Evolutionary conservation across 2,329 filamentous ascomycete genomes (phyloP).

Genomic region (Penicillium sp.): DNA sequence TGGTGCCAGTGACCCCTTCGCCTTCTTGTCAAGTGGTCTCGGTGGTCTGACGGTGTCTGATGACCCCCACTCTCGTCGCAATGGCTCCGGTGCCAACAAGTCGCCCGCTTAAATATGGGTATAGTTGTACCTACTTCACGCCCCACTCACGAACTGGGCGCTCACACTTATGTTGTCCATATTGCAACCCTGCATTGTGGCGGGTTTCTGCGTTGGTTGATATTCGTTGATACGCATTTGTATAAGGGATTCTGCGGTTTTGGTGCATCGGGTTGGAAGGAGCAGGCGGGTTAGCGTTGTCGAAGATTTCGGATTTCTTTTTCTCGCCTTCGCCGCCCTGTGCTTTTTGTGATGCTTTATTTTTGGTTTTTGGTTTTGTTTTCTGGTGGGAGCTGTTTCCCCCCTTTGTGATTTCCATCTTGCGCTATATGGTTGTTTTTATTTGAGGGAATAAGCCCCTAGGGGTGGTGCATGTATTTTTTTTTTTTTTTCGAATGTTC

Average conservation of each 20-base stretch:
- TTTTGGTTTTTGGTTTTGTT: slow-evolving; percentile 18
- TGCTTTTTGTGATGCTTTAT: slow-evolving; percentile 20
- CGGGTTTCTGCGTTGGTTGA: slow-evolving; percentile 40
- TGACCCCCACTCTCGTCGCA: slow-evolving; percentile 46
- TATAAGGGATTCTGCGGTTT: slow-evolving; percentile 45
- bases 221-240: slow-evolving; percentile 43
- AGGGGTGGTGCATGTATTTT: slow-evolving; percentile 17
- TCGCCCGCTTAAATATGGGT: slow-evolving; percentile 40
- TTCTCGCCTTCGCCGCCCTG: slow-evolving; percentile 27
- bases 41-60: slow-evolving; percentile 57
- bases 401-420: slow-evolving; percentile 19
- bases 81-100: slow-evolving; percentile 47
- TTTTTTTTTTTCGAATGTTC: slow-evolving; percentile 2
- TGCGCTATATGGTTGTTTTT: slow-evolving; percentile 15
- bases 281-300: slow-evolving; percentile 44
- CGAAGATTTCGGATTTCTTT: slow-evolving; percentile 36
- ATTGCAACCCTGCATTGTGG: slow-evolving; percentile 37
- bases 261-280: slow-evolving; percentile 46
- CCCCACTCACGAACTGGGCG: slow-evolving; percentile 17
- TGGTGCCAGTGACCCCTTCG: slow-evolving; percentile 60
- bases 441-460: not conserved
- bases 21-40: slow-evolving; percentile 61
- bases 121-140: slow-evolving; percentile 18
- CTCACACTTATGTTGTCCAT: slow-evolving; percentile 36
- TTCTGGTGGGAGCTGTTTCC: slow-evolving; percentile 19